These are phyloP conservation scores for Pelargonium australe DNA, from an alignment of 441 rosid genomes.

Conservation along the genomic window DNA sequence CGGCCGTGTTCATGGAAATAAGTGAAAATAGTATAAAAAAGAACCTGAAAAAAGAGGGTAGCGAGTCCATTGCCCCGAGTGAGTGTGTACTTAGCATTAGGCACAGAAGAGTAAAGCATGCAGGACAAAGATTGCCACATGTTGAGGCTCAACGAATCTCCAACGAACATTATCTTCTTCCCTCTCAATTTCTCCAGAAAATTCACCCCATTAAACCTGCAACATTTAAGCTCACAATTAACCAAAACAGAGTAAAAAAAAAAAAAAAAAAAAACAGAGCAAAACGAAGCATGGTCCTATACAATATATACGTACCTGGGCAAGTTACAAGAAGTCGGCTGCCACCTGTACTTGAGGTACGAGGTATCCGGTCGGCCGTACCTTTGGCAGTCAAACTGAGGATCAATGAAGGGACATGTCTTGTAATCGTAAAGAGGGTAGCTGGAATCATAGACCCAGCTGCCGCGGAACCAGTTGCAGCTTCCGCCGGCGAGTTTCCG, in stretches of 20 bases:
- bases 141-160: slow-evolving; percentile 61
- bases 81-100: slow-evolving; percentile 38
- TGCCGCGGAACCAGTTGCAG: background rate
- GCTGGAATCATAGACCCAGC: background rate
- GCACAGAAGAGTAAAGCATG: slow-evolving; percentile 47
- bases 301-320: background rate
- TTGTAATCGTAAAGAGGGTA: background rate
- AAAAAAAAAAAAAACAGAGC: background rate
- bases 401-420: background rate
- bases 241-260: too few species aligned
- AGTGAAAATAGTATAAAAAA: background rate
- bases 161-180: slow-evolving; percentile 70
- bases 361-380: background rate
- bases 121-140: slow-evolving; percentile 60
- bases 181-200: slow-evolving; percentile 57
- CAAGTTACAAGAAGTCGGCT: background rate
- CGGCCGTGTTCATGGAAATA: too few species aligned
- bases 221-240: background rate
- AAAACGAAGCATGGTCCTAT: background rate
- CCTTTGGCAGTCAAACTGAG: background rate
- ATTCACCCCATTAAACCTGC: slow-evolving; percentile 55
- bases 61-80: slow-evolving; percentile 36
- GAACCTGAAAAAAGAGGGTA: slow-evolving; percentile 43
- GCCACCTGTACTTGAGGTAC: background rate
- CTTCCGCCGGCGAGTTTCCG: background rate